These are phyloP conservation scores for Apiospora kogelbergensis DNA, from an alignment of 2,329 filamentous ascomycete species.

Conservation along the genomic window DNA sequence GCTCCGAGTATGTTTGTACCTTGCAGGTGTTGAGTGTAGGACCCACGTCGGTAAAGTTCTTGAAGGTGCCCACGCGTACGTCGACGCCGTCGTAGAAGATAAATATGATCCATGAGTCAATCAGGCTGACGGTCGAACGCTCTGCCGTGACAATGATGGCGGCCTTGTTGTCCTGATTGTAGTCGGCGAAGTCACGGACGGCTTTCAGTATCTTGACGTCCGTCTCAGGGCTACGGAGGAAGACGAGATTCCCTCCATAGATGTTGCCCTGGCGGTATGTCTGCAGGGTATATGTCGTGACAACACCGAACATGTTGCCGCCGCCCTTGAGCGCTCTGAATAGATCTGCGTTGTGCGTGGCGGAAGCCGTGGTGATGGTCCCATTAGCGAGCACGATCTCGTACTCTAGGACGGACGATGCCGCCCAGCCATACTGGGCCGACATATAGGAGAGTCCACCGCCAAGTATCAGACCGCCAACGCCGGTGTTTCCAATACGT, in stretches of 20 bases:
- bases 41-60: slow-evolving; percentile 52
- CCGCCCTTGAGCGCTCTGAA: slow-evolving; percentile 55
- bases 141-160: slow-evolving; percentile 59
- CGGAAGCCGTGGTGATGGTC: slow-evolving; percentile 45
- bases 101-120: slow-evolving; percentile 61
- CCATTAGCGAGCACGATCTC: slow-evolving; percentile 55
- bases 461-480: slow-evolving; percentile 51
- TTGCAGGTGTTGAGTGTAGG: slow-evolving; percentile 45
- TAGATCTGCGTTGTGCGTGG: slow-evolving; percentile 44
- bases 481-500: slow-evolving; percentile 43
- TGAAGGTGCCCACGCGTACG: slow-evolving; percentile 52
- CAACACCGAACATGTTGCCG: slow-evolving; percentile 55
- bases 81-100: slow-evolving; percentile 60
- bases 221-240: slow-evolving; percentile 28
- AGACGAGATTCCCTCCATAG: slow-evolving; percentile 45
- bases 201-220: slow-evolving; percentile 43
- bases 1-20: slow-evolving; percentile 45
- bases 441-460: slow-evolving; percentile 54
- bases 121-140: slow-evolving; percentile 39
- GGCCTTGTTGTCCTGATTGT: slow-evolving; percentile 59
- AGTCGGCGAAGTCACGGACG: slow-evolving; percentile 53
- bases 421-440: slow-evolving; percentile 50
- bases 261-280: slow-evolving; percentile 40
- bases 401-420: slow-evolving; percentile 48
- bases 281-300: slow-evolving; percentile 45